Evolutionary conservation across 768 basidiomycete species (phyloP).

Genomic region (Clitopilus passeckerianus): DNA sequence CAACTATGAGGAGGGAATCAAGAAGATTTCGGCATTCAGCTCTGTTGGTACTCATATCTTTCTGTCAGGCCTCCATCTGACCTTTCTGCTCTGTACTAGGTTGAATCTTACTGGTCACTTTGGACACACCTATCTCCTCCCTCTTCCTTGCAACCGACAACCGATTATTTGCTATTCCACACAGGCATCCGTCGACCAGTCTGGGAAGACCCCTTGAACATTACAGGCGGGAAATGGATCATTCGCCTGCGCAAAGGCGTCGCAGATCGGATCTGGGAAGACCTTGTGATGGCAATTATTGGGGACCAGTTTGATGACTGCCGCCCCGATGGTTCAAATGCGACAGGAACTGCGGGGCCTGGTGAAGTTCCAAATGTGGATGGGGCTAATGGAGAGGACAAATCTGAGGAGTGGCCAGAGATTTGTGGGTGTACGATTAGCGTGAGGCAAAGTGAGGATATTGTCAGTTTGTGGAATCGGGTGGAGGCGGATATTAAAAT

Average conservation of each 20-base stretch:
- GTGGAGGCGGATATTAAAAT: constrained; percentile 72
- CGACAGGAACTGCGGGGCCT: constrained; percentile 5
- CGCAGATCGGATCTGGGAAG: constrained; percentile 89
- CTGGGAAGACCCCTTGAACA: constrained; percentile 93
- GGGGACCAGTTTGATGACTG: constrained; percentile 87
- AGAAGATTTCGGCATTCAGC: constrained; percentile 85
- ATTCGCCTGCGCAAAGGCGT: constrained; percentile 88
- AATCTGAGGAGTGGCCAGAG: constrained; percentile 58
- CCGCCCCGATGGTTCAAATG: constrained; percentile 25
- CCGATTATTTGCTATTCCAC: constrained; percentile 93
- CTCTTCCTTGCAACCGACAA: constrained; percentile 79
- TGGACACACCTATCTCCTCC: constrained; percentile 90
- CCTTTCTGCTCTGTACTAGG: constrained; percentile 34
- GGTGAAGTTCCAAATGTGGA: neutral
- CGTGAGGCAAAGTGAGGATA: constrained; percentile 91
- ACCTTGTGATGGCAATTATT: constrained; percentile 78
- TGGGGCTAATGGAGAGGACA: constrained; percentile 33
- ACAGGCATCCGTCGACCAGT: constrained; percentile 80
- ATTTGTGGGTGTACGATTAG: constrained; percentile 96
- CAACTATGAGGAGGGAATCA: constrained; percentile 94
- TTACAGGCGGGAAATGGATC: constrained; percentile 91
- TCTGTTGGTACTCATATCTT: constrained; percentile 48
- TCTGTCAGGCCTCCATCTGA: neutral
- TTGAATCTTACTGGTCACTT: constrained; percentile 94
- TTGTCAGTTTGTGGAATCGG: constrained; percentile 89